These are phyloP conservation scores for Ganoderma meredithae DNA, from an alignment of 1,284 basidiomycete species.

Conservation along the genomic window DNA sequence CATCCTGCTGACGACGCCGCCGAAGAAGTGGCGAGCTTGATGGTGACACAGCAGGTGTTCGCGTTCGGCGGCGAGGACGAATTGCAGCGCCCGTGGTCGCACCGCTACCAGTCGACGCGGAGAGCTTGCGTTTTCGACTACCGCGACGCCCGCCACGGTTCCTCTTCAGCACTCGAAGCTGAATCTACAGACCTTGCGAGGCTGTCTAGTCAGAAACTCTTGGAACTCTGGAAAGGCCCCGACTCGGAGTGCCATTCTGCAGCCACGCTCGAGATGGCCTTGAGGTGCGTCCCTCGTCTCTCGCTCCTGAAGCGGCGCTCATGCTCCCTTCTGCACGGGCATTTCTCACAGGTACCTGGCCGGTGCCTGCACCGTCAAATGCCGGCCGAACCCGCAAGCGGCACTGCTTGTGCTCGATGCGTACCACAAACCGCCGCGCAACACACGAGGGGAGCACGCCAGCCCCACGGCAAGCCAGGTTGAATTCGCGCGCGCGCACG, in stretches of 20 bases:
- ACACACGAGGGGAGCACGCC: background rate
- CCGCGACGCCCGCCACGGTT: constrained; percentile 11
- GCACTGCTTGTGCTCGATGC: constrained; percentile 22
- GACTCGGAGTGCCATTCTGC: constrained; percentile 8
- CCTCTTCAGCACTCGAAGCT: background rate
- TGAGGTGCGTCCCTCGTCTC: constrained; percentile 24
- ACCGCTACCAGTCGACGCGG: constrained; percentile 14
- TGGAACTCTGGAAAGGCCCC: constrained; percentile 10
- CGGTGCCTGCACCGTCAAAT: constrained; percentile 15
- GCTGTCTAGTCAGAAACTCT: constrained; percentile 2
- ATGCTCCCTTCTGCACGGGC: background rate
- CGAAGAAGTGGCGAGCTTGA: background rate
- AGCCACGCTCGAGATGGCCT: constrained; percentile 24
- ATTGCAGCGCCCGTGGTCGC: constrained; percentile 1
- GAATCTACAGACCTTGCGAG: constrained; percentile 9
- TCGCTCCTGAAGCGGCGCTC: too few species aligned
- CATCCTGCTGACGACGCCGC: background rate
- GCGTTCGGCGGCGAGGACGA: background rate
- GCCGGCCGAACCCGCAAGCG: constrained; percentile 14
- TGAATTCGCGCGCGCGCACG: constrained; percentile 18
- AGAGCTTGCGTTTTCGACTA: constrained; percentile 18
- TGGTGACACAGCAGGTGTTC: background rate
- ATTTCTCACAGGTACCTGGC: constrained; percentile 18
- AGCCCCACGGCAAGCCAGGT: constrained; percentile 5
- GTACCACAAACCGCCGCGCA: constrained; percentile 12